Base-by-base conservation (phyloP, 2,329 filamentous ascomycete genomes). In the Botrytis medusae region DNA sequence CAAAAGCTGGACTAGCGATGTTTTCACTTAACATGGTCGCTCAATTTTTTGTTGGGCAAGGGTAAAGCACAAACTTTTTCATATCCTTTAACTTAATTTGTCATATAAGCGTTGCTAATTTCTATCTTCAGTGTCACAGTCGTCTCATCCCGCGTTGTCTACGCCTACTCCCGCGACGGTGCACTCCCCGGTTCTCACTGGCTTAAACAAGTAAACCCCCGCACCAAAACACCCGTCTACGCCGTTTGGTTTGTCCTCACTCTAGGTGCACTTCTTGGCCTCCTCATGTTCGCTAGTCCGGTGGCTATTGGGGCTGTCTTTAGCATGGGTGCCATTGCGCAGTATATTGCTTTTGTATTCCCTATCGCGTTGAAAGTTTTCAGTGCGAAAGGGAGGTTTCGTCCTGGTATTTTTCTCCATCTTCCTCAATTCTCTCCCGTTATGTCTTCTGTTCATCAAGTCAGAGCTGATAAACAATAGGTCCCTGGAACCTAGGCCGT, bases 21-120 rank as follows among this genome's bases (percentile, higher is more conserved):
- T 86, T 93, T 20, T 83, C 86, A 0, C 81, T 93, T 60, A 93
- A 90, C 2, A 91, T 93, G 75, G 84, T 93, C 59, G 91, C 90
- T 73, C 88, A 89, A 2, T 93, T 92, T 79, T 88, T 87, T 59
- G 92, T 93, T 89, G 91, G 91, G 9, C 90, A 93, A 80, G 91
- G 90, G 2, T 92, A 67, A 59, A 51, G 1, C 22, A 29, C 29
- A 3, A n/a, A 7, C 1, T 20, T 16, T 4, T 9, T 4, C n/a
- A 32, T 12, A 1, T 20, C 25, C 8, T 4, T 0, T 9, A 0
- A 8, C 12, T 25, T 40, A 4, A 18, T 34, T 2, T 18, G 16
- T 20, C 25, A 20, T 29, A 29, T 1, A 14, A 46, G 0, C 1
- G 16, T 46, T 0, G 14, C 32, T 34, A n/a, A 65, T 10, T 16